A percentile compares a stretch with the other conserved stretches of the same genome.
Conservation (phyloP, 2,329 filamentous ascomycete genomes). For the Ophiostoma sp. region DNA sequence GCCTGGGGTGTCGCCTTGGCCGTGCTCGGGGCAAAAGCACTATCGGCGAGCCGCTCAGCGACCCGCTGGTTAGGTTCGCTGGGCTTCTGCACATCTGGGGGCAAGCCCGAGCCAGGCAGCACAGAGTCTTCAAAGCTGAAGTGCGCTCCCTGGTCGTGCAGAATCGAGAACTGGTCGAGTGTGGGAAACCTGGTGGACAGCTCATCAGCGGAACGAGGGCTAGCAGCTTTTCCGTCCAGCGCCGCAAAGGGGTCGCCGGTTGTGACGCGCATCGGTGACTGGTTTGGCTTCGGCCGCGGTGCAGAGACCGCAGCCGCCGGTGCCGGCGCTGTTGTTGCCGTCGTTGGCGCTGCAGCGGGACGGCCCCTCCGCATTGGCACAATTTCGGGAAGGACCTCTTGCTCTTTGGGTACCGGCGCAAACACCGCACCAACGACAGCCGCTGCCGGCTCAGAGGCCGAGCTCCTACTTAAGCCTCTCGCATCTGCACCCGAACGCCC, state of each 20-base stretch:
- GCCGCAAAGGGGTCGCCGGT: slow-evolving; percentile 83
- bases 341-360: slow-evolving; percentile 45
- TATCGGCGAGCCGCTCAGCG: slow-evolving; percentile 72
- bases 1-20: slow-evolving; percentile 26
- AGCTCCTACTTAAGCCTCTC: slow-evolving; percentile 45
- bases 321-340: slow-evolving; percentile 31
- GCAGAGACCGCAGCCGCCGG: slow-evolving; percentile 33
- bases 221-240: slow-evolving; percentile 61
- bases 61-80: slow-evolving; percentile 57
- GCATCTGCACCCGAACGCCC: slow-evolving; percentile 59
- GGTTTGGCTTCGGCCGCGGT: slow-evolving; percentile 43
- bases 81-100: slow-evolving; percentile 32
- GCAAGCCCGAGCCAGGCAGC: slow-evolving; percentile 29
- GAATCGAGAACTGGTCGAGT: slow-evolving; percentile 83
- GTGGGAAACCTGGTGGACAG: slow-evolving; percentile 81
- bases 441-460: slow-evolving; percentile 47
- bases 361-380: slow-evolving; percentile 88
- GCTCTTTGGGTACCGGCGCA: slow-evolving; percentile 64
- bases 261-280: slow-evolving; percentile 64
- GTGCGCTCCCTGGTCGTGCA: slow-evolving; percentile 76
- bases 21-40: slow-evolving; percentile 62
- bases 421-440: slow-evolving; percentile 75
- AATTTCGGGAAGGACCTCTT: slow-evolving; percentile 76
- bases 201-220: slow-evolving; percentile 60
- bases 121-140: slow-evolving; percentile 72